These are phyloP conservation scores for Venturia aucupariae DNA, from an alignment of 2,329 filamentous ascomycete genomes.

Conservation along the genomic window DNA sequence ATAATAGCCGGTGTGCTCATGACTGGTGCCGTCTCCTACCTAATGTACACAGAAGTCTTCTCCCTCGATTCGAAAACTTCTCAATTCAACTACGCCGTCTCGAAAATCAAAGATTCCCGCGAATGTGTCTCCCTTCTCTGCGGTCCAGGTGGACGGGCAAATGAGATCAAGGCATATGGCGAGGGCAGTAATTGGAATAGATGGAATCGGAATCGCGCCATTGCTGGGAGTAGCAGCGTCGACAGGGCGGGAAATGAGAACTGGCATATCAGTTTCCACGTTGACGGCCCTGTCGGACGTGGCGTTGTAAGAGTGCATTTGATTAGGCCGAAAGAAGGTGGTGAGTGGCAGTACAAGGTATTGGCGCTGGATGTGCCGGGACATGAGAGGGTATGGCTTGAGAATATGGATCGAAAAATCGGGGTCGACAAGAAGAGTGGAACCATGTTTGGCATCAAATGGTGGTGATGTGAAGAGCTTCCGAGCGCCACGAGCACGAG, in stretches of 20 bases:
- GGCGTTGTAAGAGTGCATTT: slow-evolving; percentile 73
- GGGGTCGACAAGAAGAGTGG: slow-evolving; percentile 9
- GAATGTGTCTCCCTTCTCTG: slow-evolving; percentile 67
- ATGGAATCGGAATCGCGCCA: slow-evolving; percentile 59
- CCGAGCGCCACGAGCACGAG: no score
- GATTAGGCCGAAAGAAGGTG: slow-evolving; percentile 54
- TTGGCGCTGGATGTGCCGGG: slow-evolving; percentile 62
- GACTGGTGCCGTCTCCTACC: slow-evolving; percentile 68
- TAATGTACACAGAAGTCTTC: slow-evolving; percentile 76
- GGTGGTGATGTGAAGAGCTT: slow-evolving; percentile 15
- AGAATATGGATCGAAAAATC: slow-evolving; percentile 8
- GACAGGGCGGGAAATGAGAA: slow-evolving; percentile 68
- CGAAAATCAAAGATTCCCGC: slow-evolving; percentile 64
- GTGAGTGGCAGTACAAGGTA: slow-evolving; percentile 68
- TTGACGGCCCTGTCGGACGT: slow-evolving; percentile 61
- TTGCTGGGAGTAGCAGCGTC: slow-evolving; percentile 34
- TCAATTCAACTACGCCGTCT: slow-evolving; percentile 80
- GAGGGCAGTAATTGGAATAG: slow-evolving; percentile 66
- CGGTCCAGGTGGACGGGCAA: slow-evolving; percentile 44
- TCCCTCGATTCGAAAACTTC: slow-evolving; percentile 73
- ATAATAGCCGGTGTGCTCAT: slow-evolving; percentile 65
- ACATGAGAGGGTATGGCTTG: slow-evolving; percentile 14
- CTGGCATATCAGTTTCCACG: slow-evolving; percentile 72
- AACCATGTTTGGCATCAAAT: slow-evolving; percentile 16
- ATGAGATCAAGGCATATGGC: slow-evolving; percentile 71